phyloP scores from a whole-genome alignment of 2,329 filamentous ascomycete genomes.

The Trichoderma sp. region DNA sequence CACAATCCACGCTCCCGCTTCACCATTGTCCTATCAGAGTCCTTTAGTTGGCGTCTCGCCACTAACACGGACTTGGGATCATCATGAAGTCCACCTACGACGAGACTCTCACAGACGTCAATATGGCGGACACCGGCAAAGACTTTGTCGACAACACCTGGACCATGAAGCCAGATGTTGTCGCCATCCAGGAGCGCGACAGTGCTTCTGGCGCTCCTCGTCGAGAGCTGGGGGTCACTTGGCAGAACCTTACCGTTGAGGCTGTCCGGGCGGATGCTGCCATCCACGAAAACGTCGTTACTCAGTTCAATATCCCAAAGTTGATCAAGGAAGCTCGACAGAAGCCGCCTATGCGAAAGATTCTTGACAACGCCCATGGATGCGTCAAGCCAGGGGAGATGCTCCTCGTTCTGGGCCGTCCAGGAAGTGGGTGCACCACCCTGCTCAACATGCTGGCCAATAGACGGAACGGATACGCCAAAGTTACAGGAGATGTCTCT shows the following conservation, averaged over 20 bases:
- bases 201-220: slow-evolving; percentile 44
- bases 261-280: slow-evolving; percentile 59
- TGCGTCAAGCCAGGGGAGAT: slow-evolving; percentile 71
- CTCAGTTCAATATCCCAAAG: slow-evolving; percentile 55
- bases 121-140: slow-evolving; percentile 16
- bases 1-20: background rate
- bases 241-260: slow-evolving; percentile 61
- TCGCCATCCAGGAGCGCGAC: slow-evolving; percentile 42
- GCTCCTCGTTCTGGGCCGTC: slow-evolving; percentile 65
- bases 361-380: slow-evolving; percentile 63
- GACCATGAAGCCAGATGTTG: slow-evolving; percentile 47
- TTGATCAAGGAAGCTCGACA: slow-evolving; percentile 50
- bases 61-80: slow-evolving; percentile 10
- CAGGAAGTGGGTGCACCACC: slow-evolving; percentile 68
- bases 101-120: slow-evolving; percentile 27
- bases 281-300: slow-evolving; percentile 62
- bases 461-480: slow-evolving; percentile 55
- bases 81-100: slow-evolving; percentile 30
- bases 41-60: background rate
- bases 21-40: background rate
- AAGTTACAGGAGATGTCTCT: slow-evolving; percentile 55
- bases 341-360: slow-evolving; percentile 59
- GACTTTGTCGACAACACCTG: slow-evolving; percentile 35
- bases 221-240: slow-evolving; percentile 60
- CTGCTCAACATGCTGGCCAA: slow-evolving; percentile 69